Evolutionary conservation across 2,329 filamentous ascomycete genomes (phyloP).

Genomic region (Xylariaceae sp.): DNA sequence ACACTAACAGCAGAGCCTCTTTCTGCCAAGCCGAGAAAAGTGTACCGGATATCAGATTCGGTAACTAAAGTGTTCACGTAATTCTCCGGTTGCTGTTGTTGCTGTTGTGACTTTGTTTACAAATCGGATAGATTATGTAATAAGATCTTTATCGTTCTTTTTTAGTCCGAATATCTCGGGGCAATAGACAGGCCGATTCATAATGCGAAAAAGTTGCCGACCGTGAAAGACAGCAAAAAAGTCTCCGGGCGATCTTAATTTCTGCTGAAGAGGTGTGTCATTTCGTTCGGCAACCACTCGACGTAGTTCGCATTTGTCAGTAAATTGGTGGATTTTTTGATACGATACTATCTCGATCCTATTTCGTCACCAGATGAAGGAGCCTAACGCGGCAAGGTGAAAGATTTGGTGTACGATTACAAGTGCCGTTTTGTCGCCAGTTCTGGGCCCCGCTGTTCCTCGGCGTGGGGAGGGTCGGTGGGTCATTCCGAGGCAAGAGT

Average conservation of each 20-base stretch:
- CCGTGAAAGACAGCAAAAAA: background rate
- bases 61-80: background rate
- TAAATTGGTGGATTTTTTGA: background rate
- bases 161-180: too few relatives aligned
- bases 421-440: background rate
- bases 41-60: constrained; percentile 4
- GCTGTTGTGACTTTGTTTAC: too few relatives aligned
- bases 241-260: background rate
- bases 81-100: background rate
- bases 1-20: constrained; percentile 20
- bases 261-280: too few relatives aligned
- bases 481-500: constrained; percentile 12
- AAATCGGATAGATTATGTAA: background rate
- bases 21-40: constrained; percentile 14
- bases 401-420: background rate
- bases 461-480: constrained; percentile 1
- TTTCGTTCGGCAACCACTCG: background rate
- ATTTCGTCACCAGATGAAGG: background rate
- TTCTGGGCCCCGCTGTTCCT: background rate
- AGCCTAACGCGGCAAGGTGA: constrained; percentile 12
- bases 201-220: too few relatives aligned
- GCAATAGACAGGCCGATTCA: too few relatives aligned
- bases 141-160: too few relatives aligned
- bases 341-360: background rate
- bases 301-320: background rate